Base-by-base conservation (phyloP, 805 yeast genomes). In the Scheffersomyces stipitis region DNA sequence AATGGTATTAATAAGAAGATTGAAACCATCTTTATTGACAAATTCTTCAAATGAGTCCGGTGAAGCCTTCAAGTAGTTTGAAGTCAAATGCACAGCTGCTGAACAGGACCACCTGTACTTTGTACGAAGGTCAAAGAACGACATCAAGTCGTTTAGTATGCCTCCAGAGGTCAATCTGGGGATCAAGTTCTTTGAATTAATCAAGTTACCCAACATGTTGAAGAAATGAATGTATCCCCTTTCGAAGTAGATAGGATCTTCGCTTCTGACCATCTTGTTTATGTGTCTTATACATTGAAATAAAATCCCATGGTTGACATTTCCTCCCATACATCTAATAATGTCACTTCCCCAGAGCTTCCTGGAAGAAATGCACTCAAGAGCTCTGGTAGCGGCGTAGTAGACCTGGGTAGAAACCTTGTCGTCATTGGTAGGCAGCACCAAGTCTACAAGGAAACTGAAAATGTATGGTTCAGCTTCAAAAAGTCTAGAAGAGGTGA, bases 301-400 rank as follows among this genome's bases (percentile, higher is more conserved):
- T 27, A 90, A 53, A 9, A 80, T 62, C 1, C 97, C 97, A 59
- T 90, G 96, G 42, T 81, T 80, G 27, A 90, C 88, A 55, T 87
- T 87, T 7, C 93, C 96, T 15, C 93, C 87, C 45, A 89, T 58
- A 9, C 86, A 80, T 40, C 88, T 73, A 36, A 89, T 70, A 15
- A 90, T 71, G 46, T 89, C 96, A 33, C 82, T 71, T 13, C 90
- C 82, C 77, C 89, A 83, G 3, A 73, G 73, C 31, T 79, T 78
- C 50, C 79, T 80, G 15, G 75, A 66, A 1, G 95, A 75, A 22
- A 87, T 77, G 43, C 81, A 76, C 43, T 84, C 85, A 35, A 90
- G 66, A 0, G 90, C 76, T 41, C 79, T 76, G 33, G 81, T 57
- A 1, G 91, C 86, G 28, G 81, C 74, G 29, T 74, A 60, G 40